Base-by-base conservation (phyloP, 2,329 filamentous ascomycete genomes). In the Aspergillus eucalypticola region DNA sequence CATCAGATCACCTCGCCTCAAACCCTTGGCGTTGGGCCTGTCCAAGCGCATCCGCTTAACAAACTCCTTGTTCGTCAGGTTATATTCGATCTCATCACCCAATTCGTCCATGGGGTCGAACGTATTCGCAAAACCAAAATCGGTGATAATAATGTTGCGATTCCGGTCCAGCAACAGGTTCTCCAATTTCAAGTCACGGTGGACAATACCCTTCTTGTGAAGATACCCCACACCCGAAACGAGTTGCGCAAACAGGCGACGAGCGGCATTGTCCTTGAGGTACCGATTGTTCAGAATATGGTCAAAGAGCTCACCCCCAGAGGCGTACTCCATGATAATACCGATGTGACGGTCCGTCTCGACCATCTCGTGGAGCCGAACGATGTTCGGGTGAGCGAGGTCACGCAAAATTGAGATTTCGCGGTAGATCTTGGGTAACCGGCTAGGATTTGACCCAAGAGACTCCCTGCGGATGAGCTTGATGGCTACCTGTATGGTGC, bases 61-160 rank as follows among this genome's bases (percentile, higher is more conserved):
- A 72, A 89, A 95, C 17, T 97, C 93, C 66, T 91, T 90, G 72
- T 96, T 94, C 25, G 86, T 85, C 21, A 99, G 81, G 64, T 92
- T 91, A 70, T 92, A 86, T 76, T 98, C 95, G 66, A 97, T 90
- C 60, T 97, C 93, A 61, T 96, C 92, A 4, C 86, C 87, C 41
- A 99, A 83, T 74, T 97, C 92, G 72, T 99, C 95, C 38, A 82
- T 80, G 0, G 95, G 87, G 72, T 97, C 90, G 73, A 99, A 99
- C 0, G 93, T 98, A 77, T 99, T 99, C 67, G 95, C 95, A 75
- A 99, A 99, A 17, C 95, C 95, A 78, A 99, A 99, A 78, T 99
- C 95, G 15, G 95, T 99, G 73, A 99, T 99, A 79, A 99, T 99
- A 72, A 99, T 98, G 81, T 99, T 99, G 64, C 92, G 90, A 74